These are phyloP conservation scores for Beverwykella pulmonaria DNA, from an alignment of 495 filamentous ascomycete genomes.

Conservation along the genomic window DNA sequence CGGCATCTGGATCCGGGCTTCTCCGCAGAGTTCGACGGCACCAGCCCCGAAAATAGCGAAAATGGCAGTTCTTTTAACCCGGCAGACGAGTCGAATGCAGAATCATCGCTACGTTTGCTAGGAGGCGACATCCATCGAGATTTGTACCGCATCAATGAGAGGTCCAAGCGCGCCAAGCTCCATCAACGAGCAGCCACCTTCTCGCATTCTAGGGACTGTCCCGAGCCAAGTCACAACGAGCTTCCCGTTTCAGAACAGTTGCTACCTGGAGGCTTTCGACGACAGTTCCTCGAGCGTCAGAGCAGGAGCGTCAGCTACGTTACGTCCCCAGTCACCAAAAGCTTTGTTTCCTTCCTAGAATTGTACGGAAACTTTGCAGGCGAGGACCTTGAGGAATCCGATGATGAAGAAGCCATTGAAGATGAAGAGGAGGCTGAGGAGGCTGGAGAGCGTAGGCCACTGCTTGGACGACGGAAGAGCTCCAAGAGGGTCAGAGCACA, in stretches of 20 bases:
- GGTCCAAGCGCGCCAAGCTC: slow-evolving; percentile 46
- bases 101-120: slow-evolving; percentile 64
- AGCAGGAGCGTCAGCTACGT: slow-evolving; percentile 47
- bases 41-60: slow-evolving; percentile 7
- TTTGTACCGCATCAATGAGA: slow-evolving; percentile 64
- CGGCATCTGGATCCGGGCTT: slow-evolving; percentile 50
- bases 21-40: slow-evolving; percentile 47
- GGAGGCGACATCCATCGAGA: slow-evolving; percentile 71
- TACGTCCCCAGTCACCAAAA: slow-evolving; percentile 57
- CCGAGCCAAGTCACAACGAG: slow-evolving; percentile 29
- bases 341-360: slow-evolving; percentile 70
- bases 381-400: slow-evolving; percentile 68
- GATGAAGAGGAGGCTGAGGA: slow-evolving; percentile 51
- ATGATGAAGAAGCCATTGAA: slow-evolving; percentile 55
- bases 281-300: slow-evolving; percentile 48
- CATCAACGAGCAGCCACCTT: slow-evolving; percentile 63
- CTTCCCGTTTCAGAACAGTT: slow-evolving; percentile 56
- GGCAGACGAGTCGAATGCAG: slow-evolving; percentile 21
- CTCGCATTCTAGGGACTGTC: slow-evolving; percentile 47
- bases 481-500: slow-evolving; percentile 49
- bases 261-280: slow-evolving; percentile 64
- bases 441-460: slow-evolving; percentile 48
- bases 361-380: slow-evolving; percentile 73
- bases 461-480: slow-evolving; percentile 56
- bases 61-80: slow-evolving; percentile 11